A percentile compares a stretch with the other conserved stretches of the same genome.
These are phyloP conservation scores for Calonectria pteridis DNA, from an alignment of 2,329 filamentous ascomycete species.

Conservation along the genomic window DNA sequence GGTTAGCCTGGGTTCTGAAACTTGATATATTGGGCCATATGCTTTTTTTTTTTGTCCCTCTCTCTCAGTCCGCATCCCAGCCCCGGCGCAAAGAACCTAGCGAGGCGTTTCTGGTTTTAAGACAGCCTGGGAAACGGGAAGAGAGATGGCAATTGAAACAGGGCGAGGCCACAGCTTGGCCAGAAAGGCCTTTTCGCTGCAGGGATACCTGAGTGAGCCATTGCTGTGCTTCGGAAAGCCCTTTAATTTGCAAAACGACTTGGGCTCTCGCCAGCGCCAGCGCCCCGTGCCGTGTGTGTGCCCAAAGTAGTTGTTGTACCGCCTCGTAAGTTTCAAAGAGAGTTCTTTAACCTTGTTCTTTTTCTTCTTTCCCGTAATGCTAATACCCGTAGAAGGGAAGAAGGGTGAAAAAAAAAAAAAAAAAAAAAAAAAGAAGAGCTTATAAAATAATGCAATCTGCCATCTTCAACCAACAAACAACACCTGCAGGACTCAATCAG, in stretches of 20 bases:
- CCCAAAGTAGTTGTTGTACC: neutral
- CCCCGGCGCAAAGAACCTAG: neutral
- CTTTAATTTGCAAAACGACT: neutral
- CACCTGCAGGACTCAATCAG: neutral
- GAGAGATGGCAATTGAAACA: neutral
- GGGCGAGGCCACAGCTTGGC: neutral
- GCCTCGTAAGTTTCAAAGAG: neutral
- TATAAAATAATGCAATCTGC: neutral
- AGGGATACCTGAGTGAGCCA: neutral
- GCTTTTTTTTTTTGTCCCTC: neutral
- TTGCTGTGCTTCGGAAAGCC: neutral
- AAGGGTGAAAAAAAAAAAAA: no score
- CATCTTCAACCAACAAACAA: neutral
- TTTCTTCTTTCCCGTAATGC: neutral
- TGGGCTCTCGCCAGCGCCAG: neutral
- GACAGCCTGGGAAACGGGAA: neutral
- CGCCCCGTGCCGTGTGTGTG: neutral
- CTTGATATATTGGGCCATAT: neutral
- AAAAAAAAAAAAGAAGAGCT: no score
- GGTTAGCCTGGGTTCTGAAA: neutral
- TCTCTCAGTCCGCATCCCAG: neutral
- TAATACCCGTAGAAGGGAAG: no score
- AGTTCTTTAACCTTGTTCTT: no score
- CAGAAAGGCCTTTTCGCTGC: neutral
- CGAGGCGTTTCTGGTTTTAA: neutral